These are phyloP conservation scores for Deinandra increscens DNA, from an alignment of 129 eudicot species.

Conservation along the genomic window DNA sequence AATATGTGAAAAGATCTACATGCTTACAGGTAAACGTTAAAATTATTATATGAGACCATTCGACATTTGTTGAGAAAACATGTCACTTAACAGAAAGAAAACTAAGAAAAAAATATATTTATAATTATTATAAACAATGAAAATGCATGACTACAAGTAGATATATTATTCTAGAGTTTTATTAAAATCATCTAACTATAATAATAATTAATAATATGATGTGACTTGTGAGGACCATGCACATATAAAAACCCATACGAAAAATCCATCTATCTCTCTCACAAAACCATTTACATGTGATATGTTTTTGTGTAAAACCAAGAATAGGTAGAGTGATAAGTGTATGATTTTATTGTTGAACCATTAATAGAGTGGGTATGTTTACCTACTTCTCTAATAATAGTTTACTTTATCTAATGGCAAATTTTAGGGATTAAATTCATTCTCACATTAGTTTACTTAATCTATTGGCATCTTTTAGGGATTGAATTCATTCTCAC, in stretches of 20 bases:
- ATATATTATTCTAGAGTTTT: conserved; percentile 12
- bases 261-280: conserved; percentile 18
- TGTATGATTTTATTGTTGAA: conserved; percentile 14
- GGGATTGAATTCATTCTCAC: too few relatives aligned
- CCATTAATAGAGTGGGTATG: conserved; percentile 17
- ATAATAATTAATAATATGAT: conserved; percentile 22
- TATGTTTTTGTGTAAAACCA: conserved; percentile 30
- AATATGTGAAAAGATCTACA: background rate
- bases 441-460: too few relatives aligned
- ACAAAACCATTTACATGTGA: conserved; percentile 14
- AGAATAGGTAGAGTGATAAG: background rate
- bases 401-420: background rate
- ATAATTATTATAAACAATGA: background rate
- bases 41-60: too few relatives aligned
- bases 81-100: too few relatives aligned
- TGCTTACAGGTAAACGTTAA: background rate
- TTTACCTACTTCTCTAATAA: background rate
- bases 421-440: too few relatives aligned
- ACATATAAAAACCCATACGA: conserved; percentile 21
- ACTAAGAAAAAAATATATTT: background rate
- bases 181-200: conserved; percentile 14
- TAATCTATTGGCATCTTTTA: too few relatives aligned
- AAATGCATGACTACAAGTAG: background rate
- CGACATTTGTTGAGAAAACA: too few relatives aligned
- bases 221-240: conserved; percentile 21